phyloP scores from a whole-genome alignment of 306 rosid genomes.

The Corylus avellana region DNA sequence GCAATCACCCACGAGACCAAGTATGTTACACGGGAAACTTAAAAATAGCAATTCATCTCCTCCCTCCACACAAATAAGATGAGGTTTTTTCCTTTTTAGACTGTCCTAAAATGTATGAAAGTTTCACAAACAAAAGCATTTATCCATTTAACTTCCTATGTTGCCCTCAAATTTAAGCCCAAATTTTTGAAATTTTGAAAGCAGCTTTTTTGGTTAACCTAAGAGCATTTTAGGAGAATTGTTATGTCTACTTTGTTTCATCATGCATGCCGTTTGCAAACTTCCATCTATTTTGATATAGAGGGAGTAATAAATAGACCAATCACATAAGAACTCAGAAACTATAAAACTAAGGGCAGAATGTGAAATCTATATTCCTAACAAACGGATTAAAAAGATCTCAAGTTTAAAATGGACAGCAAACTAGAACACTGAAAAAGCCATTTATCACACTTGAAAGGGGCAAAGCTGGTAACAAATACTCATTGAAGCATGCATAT shows the following conservation, averaged over 20 bases:
- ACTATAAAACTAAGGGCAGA: background rate
- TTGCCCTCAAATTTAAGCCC: too few relatives aligned
- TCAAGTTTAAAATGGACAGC: background rate
- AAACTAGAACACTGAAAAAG: background rate
- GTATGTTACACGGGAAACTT: slow-evolving; percentile 3
- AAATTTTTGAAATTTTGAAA: too few relatives aligned
- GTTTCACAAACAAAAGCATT: background rate
- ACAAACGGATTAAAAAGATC: background rate
- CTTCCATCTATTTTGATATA: too few relatives aligned
- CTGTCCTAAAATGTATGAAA: background rate
- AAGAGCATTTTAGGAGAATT: background rate
- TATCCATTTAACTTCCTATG: background rate
- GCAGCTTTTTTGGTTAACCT: background rate
- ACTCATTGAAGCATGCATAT: background rate
- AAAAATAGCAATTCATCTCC: background rate
- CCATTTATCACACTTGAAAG: background rate
- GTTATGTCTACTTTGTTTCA: background rate
- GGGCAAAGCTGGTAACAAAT: background rate
- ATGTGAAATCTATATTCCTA: background rate
- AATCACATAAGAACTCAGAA: background rate
- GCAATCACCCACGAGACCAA: slow-evolving; percentile 8
- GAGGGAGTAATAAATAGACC: background rate
- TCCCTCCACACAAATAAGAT: background rate
- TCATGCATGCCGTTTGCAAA: background rate
- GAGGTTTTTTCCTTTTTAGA: background rate